Evolutionary conservation across 345 rosid species (phyloP), one percentile per base, ranked within the genome.

Genomic region (Rhizophora apiculata): DNA sequence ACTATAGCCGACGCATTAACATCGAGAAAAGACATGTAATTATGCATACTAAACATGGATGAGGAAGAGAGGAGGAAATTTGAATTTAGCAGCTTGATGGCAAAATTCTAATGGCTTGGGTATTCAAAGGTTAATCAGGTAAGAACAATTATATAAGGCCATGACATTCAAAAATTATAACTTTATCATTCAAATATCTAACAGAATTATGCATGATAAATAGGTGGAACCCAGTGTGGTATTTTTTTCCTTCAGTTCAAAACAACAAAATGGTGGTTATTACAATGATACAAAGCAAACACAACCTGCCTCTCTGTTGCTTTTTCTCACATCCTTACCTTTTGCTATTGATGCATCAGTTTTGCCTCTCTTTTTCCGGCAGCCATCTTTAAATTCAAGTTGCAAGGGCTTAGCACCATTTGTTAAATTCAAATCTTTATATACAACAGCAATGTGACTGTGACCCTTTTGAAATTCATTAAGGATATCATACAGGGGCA

Each of bases 401-500:
- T 63, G 76, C 2, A 31, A 15, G 4, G 60, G 29, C 31, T 56
- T 56, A 24, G 78, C 64, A 46, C 73, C 84, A 62, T 74, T 77
- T 39, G 74, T 78, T 73, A 67, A 75, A 53, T 81, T 88, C 59
- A 82, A 71, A 80, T 91, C 90, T 80, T 81, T 94, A 63, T 86
- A 94, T 39, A 94, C 98, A 59, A 85, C 96, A 37, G 97, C 97
- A 74, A 94, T 84, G 81, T 94, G 98, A 80, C 97, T 94, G 77
- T 94, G 98, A 58, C 98, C 96, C 76, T 94, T 91, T 82, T 94
- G 98, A 62, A 94, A 94, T 81, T 89, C 95, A 68, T 94, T 94
- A 60, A 94, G 87, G 75, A 94, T 91, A 76, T 94, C 97, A 62
- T 94, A 91, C 22, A 94, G 74, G 36, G 97, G 98, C 89, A 91